These are phyloP conservation scores for Phyllosticta capitalensis DNA, from an alignment of 2,329 filamentous ascomycete genomes.

Conservation along the genomic window DNA sequence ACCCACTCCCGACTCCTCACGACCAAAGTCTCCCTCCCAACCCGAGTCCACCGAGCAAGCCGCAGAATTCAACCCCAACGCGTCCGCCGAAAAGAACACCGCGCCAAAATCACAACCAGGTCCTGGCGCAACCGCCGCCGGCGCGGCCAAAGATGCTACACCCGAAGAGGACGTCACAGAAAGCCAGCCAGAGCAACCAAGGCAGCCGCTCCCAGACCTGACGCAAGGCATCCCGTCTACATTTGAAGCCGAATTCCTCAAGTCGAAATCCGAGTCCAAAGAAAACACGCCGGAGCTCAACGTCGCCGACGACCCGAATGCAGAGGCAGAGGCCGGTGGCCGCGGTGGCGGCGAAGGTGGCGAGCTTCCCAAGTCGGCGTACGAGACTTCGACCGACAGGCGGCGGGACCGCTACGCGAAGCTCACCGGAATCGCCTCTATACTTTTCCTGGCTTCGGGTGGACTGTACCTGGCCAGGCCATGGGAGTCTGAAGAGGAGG, in stretches of 20 bases:
- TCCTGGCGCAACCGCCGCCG: slow-evolving; percentile 25
- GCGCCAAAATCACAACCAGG: slow-evolving; percentile 19
- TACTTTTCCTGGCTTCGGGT: slow-evolving; percentile 47
- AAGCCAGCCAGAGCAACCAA: slow-evolving; percentile 36
- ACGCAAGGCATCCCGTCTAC: slow-evolving; percentile 94
- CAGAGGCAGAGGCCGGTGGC: slow-evolving; percentile 35
- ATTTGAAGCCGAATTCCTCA: slow-evolving; percentile 62
- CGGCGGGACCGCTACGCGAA: slow-evolving; percentile 68
- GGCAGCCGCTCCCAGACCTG: slow-evolving; percentile 71
- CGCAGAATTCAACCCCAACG: slow-evolving; percentile 24
- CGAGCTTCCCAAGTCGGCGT: slow-evolving; percentile 67
- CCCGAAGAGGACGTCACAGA: not conserved
- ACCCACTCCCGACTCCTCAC: not conserved
- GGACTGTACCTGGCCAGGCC: slow-evolving; percentile 74
- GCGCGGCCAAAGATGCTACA: slow-evolving; percentile 31
- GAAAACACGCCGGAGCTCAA: slow-evolving; percentile 30
- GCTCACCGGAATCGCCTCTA: slow-evolving; percentile 57
- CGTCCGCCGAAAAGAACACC: slow-evolving; percentile 21
- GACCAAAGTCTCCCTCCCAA: not conserved
- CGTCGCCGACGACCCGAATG: slow-evolving; percentile 43
- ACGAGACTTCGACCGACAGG: slow-evolving; percentile 83
- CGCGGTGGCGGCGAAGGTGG: slow-evolving; percentile 48
- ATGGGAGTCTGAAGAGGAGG: slow-evolving; percentile 71
- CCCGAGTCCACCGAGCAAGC: slow-evolving; percentile 26
- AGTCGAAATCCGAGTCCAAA: slow-evolving; percentile 23